phyloP scores from a whole-genome alignment of 176 grass and related monocot species.

The Carex parvula region DNA sequence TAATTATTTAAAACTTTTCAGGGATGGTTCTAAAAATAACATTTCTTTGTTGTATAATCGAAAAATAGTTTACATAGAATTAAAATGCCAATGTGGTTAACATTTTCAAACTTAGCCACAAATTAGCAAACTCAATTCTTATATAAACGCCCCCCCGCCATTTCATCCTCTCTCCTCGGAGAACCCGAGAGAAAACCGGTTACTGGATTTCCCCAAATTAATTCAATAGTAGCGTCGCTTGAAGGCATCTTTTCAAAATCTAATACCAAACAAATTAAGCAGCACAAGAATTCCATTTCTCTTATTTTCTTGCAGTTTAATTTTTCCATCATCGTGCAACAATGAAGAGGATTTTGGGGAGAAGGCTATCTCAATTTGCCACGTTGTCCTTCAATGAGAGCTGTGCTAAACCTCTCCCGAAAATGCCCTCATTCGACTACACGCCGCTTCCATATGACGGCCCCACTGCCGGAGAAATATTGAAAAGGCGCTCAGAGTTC shows the following conservation, averaged over 20 bases:
- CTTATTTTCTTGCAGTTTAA: neutral
- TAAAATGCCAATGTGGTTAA: neutral
- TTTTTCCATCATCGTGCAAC: neutral
- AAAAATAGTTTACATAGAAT: neutral
- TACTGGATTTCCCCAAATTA: neutral
- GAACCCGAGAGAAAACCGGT: neutral
- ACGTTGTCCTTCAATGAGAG: slow-evolving; percentile 16
- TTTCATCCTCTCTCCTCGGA: neutral
- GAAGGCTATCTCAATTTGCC: slow-evolving; percentile 37
- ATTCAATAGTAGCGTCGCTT: neutral
- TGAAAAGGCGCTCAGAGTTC: slow-evolving; percentile 68
- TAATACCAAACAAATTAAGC: neutral
- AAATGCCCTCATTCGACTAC: slow-evolving; percentile 74
- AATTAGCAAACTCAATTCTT: neutral
- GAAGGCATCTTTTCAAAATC: neutral
- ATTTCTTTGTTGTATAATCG: neutral
- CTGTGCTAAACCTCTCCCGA: slow-evolving; percentile 23
- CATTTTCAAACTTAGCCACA: neutral
- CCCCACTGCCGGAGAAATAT: slow-evolving; percentile 61
- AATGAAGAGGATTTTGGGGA: slow-evolving; percentile 38
- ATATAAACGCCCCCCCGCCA: neutral
- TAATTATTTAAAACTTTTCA: neutral
- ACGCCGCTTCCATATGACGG: slow-evolving; percentile 66
- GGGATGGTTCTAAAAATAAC: neutral
- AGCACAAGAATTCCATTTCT: neutral